Evolutionary conservation across 2,329 filamentous ascomycete species (phyloP), one percentile per base, ranked within the genome.

Genomic region (Acrocalymma vagum): DNA sequence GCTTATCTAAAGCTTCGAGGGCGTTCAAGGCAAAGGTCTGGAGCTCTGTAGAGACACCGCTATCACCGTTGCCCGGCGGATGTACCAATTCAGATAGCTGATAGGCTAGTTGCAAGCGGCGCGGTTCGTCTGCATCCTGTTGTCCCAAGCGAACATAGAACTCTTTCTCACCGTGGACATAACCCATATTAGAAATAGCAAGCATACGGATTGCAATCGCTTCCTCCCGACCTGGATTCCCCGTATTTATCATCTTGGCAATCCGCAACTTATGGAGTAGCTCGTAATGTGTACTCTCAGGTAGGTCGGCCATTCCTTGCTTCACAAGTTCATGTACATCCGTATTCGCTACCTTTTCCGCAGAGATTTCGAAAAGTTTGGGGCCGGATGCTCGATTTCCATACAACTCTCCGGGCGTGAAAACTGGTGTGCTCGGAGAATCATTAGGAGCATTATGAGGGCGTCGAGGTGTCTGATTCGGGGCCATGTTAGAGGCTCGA

Each of bases 71-170:
- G 5, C 84, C 80, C 4, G 89, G 85, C 9, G 93, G 90, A 55
- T 95, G 92, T 15, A 97, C 87, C 42, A 99, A 76, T 66, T 97
- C 93, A 13, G 90, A 89, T 24, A 99, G 81, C 70, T 99, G 95
- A 61, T 95, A 95, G 3, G 90, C 86, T 16, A 99, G 78, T 69
- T 99, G 94, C 49, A 91, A 87, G 35, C 90, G 84, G 45, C 92
- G 86, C 3, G 92, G 91, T 68, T 96, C 90, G 60, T 97, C 93
- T 24, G 84, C 83, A 63, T 99, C 95, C 55, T 92, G 86, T 51
- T 89, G 88, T 35, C 96, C 79, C 27, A 96, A 82, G 67, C 90
- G 93, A 49, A 93, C 87, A 29, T 91, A 78, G 58, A 99, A 96
- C n/a, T 84, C 82, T 4, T 80, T 74, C 60, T 99, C 95, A 2